Conservation (phyloP, 805 yeast genomes). For the Sugiyamaella americana region DNA sequence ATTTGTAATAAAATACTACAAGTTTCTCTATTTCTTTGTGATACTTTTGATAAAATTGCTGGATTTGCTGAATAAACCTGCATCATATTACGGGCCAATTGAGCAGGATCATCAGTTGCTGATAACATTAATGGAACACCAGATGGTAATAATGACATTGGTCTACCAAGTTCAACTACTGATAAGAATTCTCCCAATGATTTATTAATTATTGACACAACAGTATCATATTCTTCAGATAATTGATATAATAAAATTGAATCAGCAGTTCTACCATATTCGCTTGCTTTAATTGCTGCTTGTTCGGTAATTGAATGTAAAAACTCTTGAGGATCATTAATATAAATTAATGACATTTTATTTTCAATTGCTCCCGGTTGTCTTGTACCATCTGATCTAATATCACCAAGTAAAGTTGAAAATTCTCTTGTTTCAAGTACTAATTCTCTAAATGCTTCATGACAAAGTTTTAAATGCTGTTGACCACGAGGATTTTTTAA, state of each 20-base stretch:
- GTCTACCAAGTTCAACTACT: slow-evolving; percentile 60
- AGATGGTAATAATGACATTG: slow-evolving; percentile 34
- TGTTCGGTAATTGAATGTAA: slow-evolving; percentile 68
- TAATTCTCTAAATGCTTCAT: slow-evolving; percentile 75
- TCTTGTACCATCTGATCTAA: slow-evolving; percentile 68
- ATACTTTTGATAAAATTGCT: slow-evolving; percentile 51
- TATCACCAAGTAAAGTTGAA: slow-evolving; percentile 73
- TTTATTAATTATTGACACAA: slow-evolving; percentile 64
- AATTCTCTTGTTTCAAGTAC: slow-evolving; percentile 84
- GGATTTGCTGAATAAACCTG: slow-evolving; percentile 45
- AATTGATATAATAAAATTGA: slow-evolving; percentile 81
- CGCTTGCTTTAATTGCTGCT: slow-evolving; percentile 82
- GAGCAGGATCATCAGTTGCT: slow-evolving; percentile 33
- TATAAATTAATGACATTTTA: slow-evolving; percentile 57
- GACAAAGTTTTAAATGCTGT: slow-evolving; percentile 52
- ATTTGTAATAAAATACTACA: slow-evolving; percentile 59
- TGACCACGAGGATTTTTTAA: slow-evolving; percentile 24
- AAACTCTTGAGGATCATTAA: slow-evolving; percentile 54
- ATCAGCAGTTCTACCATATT: slow-evolving; percentile 83
- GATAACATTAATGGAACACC: slow-evolving; percentile 30
- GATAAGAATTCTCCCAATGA: slow-evolving; percentile 72
- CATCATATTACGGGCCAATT: slow-evolving; percentile 35
- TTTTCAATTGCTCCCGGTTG: slow-evolving; percentile 79
- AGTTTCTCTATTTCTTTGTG: slow-evolving; percentile 54
- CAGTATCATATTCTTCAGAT: slow-evolving; percentile 81